phyloP scores from a whole-genome alignment of 2,329 filamentous ascomycete species.

The Botrytis fabae region DNA sequence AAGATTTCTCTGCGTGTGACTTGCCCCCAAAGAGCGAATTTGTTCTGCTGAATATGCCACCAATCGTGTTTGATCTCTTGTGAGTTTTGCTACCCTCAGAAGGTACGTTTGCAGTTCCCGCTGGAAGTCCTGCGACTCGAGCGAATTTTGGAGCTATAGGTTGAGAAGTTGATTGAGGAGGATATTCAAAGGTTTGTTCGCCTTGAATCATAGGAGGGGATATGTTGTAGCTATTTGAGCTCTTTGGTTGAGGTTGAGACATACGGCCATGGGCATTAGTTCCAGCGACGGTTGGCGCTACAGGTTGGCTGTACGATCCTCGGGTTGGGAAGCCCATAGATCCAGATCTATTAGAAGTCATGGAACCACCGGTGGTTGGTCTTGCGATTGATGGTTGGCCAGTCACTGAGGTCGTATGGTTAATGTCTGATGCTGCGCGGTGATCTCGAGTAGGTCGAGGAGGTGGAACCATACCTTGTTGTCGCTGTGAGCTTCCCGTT shows the following conservation, averaged over 20 bases:
- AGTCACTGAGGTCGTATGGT: slow-evolving; percentile 52
- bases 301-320: slow-evolving; percentile 83
- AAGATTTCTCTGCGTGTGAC: slow-evolving; percentile 45
- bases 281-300: slow-evolving; percentile 80
- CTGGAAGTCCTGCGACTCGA: slow-evolving; percentile 56
- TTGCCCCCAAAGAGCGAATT: slow-evolving; percentile 75
- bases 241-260: slow-evolving; percentile 70
- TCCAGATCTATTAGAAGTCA: slow-evolving; percentile 62
- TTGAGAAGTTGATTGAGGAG: slow-evolving; percentile 56
- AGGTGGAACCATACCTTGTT: slow-evolving; percentile 48
- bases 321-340: slow-evolving; percentile 64
- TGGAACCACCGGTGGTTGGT: slow-evolving; percentile 80
- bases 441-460: slow-evolving; percentile 51
- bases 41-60: slow-evolving; percentile 79
- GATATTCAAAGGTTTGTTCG: slow-evolving; percentile 53
- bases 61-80: slow-evolving; percentile 73
- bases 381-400: slow-evolving; percentile 48
- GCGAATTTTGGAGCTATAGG: slow-evolving; percentile 56
- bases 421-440: slow-evolving; percentile 56
- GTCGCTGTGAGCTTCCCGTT: slow-evolving; percentile 37
- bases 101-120: slow-evolving; percentile 47
- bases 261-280: slow-evolving; percentile 89
- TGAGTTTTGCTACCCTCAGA: slow-evolving; percentile 47
- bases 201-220: slow-evolving; percentile 61
- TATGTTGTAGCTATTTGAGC: slow-evolving; percentile 67